Evolutionary conservation across 495 filamentous ascomycete species (phyloP).

Genomic region (Amphirosellinia nigrospora): DNA sequence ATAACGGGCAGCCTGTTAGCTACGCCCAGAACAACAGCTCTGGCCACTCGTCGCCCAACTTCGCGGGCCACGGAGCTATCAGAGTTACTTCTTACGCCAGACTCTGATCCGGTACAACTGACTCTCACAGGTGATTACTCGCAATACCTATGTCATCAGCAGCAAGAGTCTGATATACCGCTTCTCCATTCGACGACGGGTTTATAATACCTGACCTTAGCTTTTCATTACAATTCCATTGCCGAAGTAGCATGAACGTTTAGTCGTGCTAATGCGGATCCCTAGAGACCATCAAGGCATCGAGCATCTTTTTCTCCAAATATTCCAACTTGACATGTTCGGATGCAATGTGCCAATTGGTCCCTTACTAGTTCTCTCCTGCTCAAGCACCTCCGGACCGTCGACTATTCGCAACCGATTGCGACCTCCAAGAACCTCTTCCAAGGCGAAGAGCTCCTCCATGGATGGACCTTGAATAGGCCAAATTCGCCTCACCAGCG

Average conservation of each 20-base stretch:
- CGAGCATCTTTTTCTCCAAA: slow-evolving; percentile 3
- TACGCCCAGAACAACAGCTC: slow-evolving; percentile 14
- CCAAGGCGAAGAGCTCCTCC: not conserved
- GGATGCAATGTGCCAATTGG: slow-evolving; percentile 3
- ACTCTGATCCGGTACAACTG: not conserved
- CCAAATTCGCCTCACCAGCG: slow-evolving; percentile 39
- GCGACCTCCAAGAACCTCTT: not conserved
- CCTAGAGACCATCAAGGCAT: not conserved
- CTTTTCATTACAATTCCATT: not conserved
- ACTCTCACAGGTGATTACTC: not conserved
- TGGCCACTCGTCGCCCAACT: slow-evolving; percentile 24
- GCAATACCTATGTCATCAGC: not conserved
- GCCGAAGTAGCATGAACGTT: too few relatives aligned
- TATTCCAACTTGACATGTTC: slow-evolving; percentile 1
- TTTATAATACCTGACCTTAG: not conserved
- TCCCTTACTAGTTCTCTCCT: not conserved
- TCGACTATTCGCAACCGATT: not conserved
- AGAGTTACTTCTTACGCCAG: not conserved
- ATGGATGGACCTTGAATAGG: slow-evolving; percentile 58
- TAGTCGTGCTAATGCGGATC: too few relatives aligned
- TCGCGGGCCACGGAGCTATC: slow-evolving; percentile 16
- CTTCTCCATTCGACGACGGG: not conserved
- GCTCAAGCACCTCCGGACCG: not conserved
- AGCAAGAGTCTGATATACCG: not conserved
- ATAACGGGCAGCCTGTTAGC: slow-evolving; percentile 29